phyloP scores from a whole-genome alignment of 164 flowering plant species.

The Piper betle region DNA sequence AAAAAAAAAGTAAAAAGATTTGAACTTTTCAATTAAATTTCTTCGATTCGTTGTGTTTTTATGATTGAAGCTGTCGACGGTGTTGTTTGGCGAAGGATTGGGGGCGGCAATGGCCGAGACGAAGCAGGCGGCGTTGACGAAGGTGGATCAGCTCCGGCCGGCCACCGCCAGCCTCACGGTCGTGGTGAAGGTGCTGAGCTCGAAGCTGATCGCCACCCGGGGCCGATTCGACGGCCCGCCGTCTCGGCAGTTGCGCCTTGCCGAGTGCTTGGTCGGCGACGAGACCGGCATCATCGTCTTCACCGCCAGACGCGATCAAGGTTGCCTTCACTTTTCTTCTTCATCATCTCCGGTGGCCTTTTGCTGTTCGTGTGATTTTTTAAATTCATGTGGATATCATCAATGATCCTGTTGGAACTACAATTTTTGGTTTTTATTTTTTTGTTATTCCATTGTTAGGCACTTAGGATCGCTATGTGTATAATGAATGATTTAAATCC shows the following conservation, averaged over 20 bases:
- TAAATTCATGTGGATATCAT: too few species aligned
- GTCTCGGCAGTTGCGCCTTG: conserved; percentile 38
- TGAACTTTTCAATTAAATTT: too few species aligned
- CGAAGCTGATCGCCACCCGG: conserved; percentile 41
- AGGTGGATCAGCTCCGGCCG: conserved; percentile 49
- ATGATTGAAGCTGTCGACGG: too few species aligned
- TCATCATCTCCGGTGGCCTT: too few species aligned
- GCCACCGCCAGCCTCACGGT: conserved; percentile 48
- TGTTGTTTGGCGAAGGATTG: conserved; percentile 8
- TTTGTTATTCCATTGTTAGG: too few species aligned
- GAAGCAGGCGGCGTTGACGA: conserved; percentile 49
- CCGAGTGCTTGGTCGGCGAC: conserved; percentile 60
- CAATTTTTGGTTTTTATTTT: too few species aligned
- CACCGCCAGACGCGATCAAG: conserved; percentile 60
- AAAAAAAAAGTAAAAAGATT: too few species aligned
- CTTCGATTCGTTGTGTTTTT: too few species aligned
- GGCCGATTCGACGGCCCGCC: conserved; percentile 42
- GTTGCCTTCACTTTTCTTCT: conserved; percentile 12
- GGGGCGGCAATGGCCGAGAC: conserved; percentile 37
- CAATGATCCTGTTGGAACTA: too few species aligned
- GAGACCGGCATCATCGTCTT: conserved; percentile 47
- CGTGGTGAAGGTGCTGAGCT: conserved; percentile 37
- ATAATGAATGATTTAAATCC: too few species aligned
- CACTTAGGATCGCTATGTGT: too few species aligned
- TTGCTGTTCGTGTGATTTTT: too few species aligned